These are phyloP conservation scores for Cardamine resedifolia DNA, from an alignment of 345 rosid genomes.

Conservation along the genomic window DNA sequence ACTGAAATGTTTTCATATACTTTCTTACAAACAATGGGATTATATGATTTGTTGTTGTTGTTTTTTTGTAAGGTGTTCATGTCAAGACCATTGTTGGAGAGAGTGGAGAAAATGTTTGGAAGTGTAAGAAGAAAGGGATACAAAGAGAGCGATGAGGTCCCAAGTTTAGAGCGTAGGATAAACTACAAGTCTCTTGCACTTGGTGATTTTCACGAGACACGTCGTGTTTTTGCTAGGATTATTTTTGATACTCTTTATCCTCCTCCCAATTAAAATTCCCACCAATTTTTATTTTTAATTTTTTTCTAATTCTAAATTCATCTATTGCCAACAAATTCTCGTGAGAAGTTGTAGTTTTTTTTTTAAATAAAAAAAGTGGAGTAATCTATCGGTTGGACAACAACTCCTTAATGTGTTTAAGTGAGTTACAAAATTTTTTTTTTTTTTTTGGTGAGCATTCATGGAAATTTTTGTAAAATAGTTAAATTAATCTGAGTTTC, in stretches of 20 bases:
- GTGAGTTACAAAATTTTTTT: no score
- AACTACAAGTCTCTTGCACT: conserved; percentile 47
- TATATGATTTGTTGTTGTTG: background rate
- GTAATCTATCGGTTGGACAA: no score
- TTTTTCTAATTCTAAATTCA: background rate
- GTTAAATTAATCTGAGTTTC: background rate
- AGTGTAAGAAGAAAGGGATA: conserved; percentile 44
- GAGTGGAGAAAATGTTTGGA: conserved; percentile 46
- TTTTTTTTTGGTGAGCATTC: no score
- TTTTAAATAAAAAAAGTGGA: no score
- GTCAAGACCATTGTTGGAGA: conserved; percentile 39
- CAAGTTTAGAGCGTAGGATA: conserved; percentile 46
- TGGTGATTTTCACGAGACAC: conserved; percentile 38
- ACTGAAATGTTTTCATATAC: background rate
- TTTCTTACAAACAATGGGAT: background rate
- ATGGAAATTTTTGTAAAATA: background rate
- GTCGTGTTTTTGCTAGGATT: conserved; percentile 37
- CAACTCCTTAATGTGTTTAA: no score
- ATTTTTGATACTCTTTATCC: conserved; percentile 40
- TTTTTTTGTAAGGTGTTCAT: conserved; percentile 64
- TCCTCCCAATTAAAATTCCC: conserved; percentile 2
- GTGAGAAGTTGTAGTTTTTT: no score
- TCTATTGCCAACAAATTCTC: background rate
- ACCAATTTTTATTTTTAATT: background rate
- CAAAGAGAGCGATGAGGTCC: conserved; percentile 35